These are phyloP conservation scores for Fusarium albosuccineum DNA, from an alignment of 2,329 filamentous ascomycete genomes.

Conservation along the genomic window DNA sequence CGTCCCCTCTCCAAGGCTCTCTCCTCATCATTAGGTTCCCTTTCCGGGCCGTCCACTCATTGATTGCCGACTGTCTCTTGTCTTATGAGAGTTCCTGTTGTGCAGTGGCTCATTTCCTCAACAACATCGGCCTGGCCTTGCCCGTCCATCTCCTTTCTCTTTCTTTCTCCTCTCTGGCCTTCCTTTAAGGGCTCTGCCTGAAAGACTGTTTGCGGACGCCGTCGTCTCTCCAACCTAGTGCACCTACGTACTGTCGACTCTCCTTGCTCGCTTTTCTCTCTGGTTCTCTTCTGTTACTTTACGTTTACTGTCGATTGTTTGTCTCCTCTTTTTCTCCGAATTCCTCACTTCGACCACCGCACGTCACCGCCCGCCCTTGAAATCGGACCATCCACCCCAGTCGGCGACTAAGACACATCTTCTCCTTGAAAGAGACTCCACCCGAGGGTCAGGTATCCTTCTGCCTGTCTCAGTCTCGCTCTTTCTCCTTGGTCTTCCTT, in stretches of 20 bases:
- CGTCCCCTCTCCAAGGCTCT: slow-evolving; percentile 34
- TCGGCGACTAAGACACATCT: slow-evolving; percentile 30
- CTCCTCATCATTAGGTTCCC: slow-evolving; percentile 30
- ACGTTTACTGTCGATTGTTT: not conserved
- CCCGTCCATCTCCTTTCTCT: slow-evolving; percentile 8
- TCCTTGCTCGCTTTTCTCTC: slow-evolving; percentile 5
- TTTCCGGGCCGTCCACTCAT: slow-evolving; percentile 37
- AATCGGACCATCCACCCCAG: slow-evolving; percentile 42
- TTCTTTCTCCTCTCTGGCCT: slow-evolving; percentile 8
- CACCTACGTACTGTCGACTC: slow-evolving; percentile 29
- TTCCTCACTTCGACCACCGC: slow-evolving; percentile 37
- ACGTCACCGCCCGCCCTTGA: slow-evolving; percentile 41
- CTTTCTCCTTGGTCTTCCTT: slow-evolving; percentile 14
- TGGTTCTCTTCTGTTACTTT: slow-evolving; percentile 16
- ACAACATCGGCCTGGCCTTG: not conserved
- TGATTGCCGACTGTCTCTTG: slow-evolving; percentile 17
- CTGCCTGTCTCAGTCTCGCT: not conserved
- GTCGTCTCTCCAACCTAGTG: slow-evolving; percentile 15
- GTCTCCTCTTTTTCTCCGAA: slow-evolving; percentile 17
- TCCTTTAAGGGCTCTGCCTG: slow-evolving; percentile 5
- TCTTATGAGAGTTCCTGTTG: slow-evolving; percentile 12
- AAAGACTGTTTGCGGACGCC: slow-evolving; percentile 12
- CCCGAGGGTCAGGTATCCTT: slow-evolving; percentile 25
- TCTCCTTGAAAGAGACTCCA: slow-evolving; percentile 35
- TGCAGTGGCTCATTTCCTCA: slow-evolving; percentile 17